phyloP scores from a whole-genome alignment of 371 early-diverging fungal species.

The Vairimorpha necatrix region DNA sequence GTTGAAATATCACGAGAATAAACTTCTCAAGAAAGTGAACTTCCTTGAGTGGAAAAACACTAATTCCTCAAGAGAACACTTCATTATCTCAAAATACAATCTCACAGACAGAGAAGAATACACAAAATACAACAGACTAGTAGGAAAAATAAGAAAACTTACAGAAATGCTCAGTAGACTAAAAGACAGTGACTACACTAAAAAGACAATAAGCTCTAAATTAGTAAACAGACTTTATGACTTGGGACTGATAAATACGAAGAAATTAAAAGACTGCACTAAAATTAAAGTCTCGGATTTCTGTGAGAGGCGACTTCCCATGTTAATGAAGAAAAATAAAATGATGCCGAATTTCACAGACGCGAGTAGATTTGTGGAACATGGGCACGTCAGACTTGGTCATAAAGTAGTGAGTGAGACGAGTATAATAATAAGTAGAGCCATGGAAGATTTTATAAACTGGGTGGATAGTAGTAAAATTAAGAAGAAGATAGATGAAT shows the following conservation, averaged over 20 bases:
- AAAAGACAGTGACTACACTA: constrained; percentile 76
- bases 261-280: constrained; percentile 76
- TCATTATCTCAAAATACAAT: constrained; percentile 81
- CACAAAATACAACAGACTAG: constrained; percentile 80
- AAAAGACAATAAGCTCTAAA: constrained; percentile 71
- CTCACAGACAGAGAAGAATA: constrained; percentile 88
- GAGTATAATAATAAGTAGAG: constrained; percentile 64
- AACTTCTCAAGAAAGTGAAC: constrained; percentile 91
- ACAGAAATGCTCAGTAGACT: constrained; percentile 79
- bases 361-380: constrained; percentile 85
- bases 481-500: constrained; percentile 87
- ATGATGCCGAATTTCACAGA: constrained; percentile 89
- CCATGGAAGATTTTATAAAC: constrained; percentile 93
- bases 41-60: constrained; percentile 91
- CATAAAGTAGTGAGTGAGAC: constrained; percentile 47
- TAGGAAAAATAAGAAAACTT: constrained; percentile 76
- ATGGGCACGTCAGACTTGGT: constrained; percentile 84
- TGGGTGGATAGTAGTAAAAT: constrained; percentile 96
- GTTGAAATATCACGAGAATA: constrained; percentile 90
- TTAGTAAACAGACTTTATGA: constrained; percentile 79
- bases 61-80: constrained; percentile 76
- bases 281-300: constrained; percentile 82
- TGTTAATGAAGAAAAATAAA: constrained; percentile 83
- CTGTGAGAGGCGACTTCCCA: constrained; percentile 76
- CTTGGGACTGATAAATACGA: constrained; percentile 79